phyloP scores from a whole-genome alignment of 306 rosid species.

The Cicer judaicum region DNA sequence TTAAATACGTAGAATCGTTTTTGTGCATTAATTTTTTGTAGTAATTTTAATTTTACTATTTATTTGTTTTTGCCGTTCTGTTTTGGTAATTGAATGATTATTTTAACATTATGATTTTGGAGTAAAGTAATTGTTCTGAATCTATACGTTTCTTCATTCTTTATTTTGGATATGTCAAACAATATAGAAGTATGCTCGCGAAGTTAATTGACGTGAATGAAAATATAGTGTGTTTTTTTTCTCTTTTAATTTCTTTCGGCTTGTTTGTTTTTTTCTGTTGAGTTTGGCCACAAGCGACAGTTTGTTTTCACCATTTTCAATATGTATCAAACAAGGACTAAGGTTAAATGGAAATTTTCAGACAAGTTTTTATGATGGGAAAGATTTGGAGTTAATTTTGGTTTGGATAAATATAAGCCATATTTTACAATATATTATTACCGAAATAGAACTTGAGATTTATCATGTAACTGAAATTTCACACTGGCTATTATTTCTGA shows the following conservation, averaged over 20 bases:
- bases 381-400: slow-evolving; percentile 24
- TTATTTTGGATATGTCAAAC: neutral
- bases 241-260: neutral
- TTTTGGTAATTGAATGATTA: slow-evolving; percentile 40
- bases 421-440: slow-evolving; percentile 7
- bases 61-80: neutral
- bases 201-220: neutral
- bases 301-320: neutral
- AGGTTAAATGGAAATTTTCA: slow-evolving; percentile 8
- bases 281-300: neutral
- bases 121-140: slow-evolving; percentile 2
- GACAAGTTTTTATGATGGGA: slow-evolving; percentile 9
- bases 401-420: slow-evolving; percentile 27
- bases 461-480: slow-evolving; percentile 20
- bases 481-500: neutral
- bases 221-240: neutral
- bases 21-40: neutral
- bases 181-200: neutral
- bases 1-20: neutral
- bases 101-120: slow-evolving; percentile 24
- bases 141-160: slow-evolving; percentile 33
- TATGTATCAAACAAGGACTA: neutral
- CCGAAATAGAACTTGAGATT: neutral
- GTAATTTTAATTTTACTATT: neutral
- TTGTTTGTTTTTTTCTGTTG: neutral